Evolutionary conservation across 192 early-diverging fungal species (phyloP).

Genomic region (Funneliformis mosseae): DNA sequence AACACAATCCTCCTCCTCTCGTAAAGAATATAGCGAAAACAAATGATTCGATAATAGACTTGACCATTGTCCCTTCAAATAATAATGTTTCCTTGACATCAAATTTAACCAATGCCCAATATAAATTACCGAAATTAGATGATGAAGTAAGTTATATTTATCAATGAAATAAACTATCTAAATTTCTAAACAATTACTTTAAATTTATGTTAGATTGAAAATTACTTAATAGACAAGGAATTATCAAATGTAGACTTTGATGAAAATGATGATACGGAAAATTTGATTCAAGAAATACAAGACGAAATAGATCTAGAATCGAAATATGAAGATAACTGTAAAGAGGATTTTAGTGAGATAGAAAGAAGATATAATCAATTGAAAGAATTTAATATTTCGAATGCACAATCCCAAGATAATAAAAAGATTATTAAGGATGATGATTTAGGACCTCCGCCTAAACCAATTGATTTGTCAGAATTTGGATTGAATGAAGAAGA

Average conservation of each 20-base stretch:
- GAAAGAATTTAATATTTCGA: neutral
- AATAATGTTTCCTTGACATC: neutral
- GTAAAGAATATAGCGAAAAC: neutral
- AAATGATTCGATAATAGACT: neutral
- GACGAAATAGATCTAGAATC: neutral
- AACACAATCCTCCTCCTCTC: neutral
- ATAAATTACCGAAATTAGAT: neutral
- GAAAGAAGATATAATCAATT: neutral
- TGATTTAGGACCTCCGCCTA: slow-evolving; percentile 16
- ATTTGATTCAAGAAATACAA: slow-evolving; percentile 8
- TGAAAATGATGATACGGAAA: neutral
- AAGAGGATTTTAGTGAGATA: neutral
- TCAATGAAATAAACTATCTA: neutral
- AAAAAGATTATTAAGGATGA: neutral
- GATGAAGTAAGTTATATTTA: neutral
- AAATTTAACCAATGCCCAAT: neutral
- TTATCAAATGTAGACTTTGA: neutral
- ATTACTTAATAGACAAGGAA: neutral
- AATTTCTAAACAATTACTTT: neutral
- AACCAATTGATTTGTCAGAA: slow-evolving; percentile 13
- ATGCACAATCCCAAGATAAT: neutral
- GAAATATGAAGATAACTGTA: neutral
- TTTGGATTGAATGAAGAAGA: slow-evolving; percentile 9
- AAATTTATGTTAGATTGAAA: neutral
- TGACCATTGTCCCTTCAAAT: neutral